phyloP scores from a whole-genome alignment of 2,329 filamentous ascomycete genomes.

The Botrytis aclada region DNA sequence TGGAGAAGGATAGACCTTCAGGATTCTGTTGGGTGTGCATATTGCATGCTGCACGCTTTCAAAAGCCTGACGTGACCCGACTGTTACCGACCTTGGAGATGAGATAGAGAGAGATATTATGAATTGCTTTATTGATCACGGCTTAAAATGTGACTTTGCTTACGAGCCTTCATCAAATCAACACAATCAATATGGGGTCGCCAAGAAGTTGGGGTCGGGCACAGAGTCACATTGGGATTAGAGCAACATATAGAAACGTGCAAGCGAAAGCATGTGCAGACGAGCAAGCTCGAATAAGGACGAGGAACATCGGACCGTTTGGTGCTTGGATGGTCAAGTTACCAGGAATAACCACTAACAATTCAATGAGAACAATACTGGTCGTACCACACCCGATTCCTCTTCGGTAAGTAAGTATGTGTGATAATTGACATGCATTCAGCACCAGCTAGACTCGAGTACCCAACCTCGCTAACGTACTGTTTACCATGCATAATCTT shows the following conservation, averaged over 20 bases:
- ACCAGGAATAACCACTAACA: neutral
- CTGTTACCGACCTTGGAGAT: constrained; percentile 12
- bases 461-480: neutral
- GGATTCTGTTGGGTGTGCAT: constrained; percentile 10
- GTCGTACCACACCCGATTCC: neutral
- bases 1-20: constrained; percentile 9
- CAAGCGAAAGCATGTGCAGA: constrained; percentile 8
- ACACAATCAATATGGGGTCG: constrained; percentile 1
- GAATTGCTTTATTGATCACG: constrained; percentile 13
- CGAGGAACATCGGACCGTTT: constrained; percentile 24
- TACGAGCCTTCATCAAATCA: constrained; percentile 12
- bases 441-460: neutral
- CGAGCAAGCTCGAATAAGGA: constrained; percentile 18
- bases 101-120: constrained; percentile 2
- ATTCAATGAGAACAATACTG: neutral
- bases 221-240: constrained; percentile 18
- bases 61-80: constrained; percentile 19
- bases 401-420: constrained; percentile 1
- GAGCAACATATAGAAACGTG: neutral
- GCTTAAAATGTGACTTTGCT: constrained; percentile 14
- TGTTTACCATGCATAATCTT: neutral
- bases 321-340: constrained; percentile 8
- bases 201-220: constrained; percentile 17
- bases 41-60: constrained; percentile 8
- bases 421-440: constrained; percentile 3